A percentile compares a stretch with the other conserved stretches of the same genome.
Evolutionary conservation across 495 filamentous ascomycete genomes (phyloP).

Genomic region (Rhizodiscina lignyota): DNA sequence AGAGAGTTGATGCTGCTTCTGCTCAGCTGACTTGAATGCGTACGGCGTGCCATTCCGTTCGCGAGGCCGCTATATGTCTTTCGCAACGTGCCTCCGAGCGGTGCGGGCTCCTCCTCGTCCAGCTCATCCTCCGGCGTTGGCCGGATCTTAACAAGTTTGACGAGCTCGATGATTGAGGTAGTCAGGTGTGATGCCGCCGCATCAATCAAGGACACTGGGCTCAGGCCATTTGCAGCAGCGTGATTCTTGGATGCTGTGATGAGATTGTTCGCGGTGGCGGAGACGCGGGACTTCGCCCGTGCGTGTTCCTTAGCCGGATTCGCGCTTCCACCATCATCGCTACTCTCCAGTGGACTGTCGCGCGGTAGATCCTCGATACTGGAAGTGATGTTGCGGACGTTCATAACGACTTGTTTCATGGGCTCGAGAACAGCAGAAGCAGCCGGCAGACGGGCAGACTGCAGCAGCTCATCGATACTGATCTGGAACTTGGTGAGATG

Average conservation of each 20-base stretch:
- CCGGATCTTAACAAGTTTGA: conserved; percentile 69
- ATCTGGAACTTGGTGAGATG: conserved; percentile 93
- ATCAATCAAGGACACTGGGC: conserved; percentile 84
- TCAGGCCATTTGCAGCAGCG: conserved; percentile 61
- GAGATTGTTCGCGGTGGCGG: conserved; percentile 84
- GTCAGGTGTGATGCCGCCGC: conserved; percentile 89
- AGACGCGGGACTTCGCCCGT: conserved; percentile 64
- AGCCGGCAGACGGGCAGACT: conserved; percentile 52
- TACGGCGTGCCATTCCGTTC: not conserved
- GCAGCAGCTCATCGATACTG: conserved; percentile 83
- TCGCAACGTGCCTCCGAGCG: not conserved
- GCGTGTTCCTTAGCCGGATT: conserved; percentile 29
- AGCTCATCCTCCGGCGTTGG: conserved; percentile 55
- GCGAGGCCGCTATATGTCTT: not conserved
- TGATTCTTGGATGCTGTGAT: conserved; percentile 91
- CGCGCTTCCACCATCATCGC: conserved; percentile 24
- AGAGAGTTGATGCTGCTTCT: not conserved
- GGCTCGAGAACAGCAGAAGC: conserved; percentile 55
- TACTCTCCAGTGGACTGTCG: not conserved
- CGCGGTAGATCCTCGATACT: too few species aligned
- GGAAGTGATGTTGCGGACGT: conserved; percentile 63
- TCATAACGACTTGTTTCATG: conserved; percentile 67
- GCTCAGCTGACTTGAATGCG: not conserved
- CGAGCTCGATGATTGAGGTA: conserved; percentile 66
- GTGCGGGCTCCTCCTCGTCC: conserved; percentile 39